Base-by-base conservation (phyloP, 176 grass and related monocot genomes). In the Phragmites australis region DNA sequence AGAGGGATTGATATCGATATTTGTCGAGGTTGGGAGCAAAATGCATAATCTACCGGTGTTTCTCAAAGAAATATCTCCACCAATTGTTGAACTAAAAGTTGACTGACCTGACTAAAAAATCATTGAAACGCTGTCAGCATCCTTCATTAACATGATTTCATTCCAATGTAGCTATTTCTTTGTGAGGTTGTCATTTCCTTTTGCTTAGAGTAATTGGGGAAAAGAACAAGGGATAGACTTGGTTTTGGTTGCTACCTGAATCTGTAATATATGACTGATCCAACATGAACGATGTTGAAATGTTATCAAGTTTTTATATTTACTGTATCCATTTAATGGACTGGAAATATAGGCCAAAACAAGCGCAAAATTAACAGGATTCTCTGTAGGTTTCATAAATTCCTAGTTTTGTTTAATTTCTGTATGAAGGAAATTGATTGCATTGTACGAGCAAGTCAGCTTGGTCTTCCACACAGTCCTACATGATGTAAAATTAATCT, bases 381-480 rank as follows among this genome's bases (percentile, higher is more conserved):
- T 37, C 12, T 43, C 25, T 18, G 11, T 3, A 55, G 23, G 6
- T 65, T 25, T 19, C 21, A 18, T 11, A 17, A 30, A 14, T 13
- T 10, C 37, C 44, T 39, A 22, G 4, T 13, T 73, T 80, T 13
- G 18, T 70, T 83, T 30, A 0, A 43, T 72, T 14, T 73, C 48
- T 67, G 52, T 1, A 60, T 50, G 57, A 65, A 87, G 87, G 68
- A 70, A 49, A 30, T 19, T 48, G 15, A 26, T 45, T 25, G 12
- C 2, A 26, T 45, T 70, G 43, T 49, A 49, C 29, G 25, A 86
- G 79, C 85, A 68, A 86, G 79, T 66, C 67, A 75, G 44, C 74
- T 83, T 83, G 79, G 79, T 81, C 78, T 77, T 61, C 81, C 12
- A 83, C 87, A 22, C 83, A 55, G 79, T 81, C 71, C 69, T 91